Conservation (phyloP, 352 stramenopile genomes). For the Sclerospora graminicola region DNA sequence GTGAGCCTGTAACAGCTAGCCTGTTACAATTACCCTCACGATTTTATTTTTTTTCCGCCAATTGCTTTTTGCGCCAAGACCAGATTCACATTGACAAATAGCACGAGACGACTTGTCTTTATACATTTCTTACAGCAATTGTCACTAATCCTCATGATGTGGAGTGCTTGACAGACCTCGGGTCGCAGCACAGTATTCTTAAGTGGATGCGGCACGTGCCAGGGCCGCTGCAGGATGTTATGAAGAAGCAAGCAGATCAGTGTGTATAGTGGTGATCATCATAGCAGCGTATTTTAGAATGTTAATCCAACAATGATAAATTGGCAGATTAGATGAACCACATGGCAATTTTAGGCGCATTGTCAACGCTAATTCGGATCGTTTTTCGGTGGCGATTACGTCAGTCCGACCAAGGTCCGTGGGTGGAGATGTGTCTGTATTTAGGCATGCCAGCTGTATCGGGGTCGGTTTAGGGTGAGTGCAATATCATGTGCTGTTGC, state of each 20-base stretch:
- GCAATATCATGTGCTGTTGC: background rate
- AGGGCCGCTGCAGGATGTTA: constrained; percentile 60
- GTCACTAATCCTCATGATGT: no score
- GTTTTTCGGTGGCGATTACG: constrained; percentile 35
- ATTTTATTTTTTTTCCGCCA: no score
- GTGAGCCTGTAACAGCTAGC: no score
- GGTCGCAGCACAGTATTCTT: constrained; percentile 60
- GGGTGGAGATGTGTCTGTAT: no score
- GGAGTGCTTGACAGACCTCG: no score
- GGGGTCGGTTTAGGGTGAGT: constrained; percentile 51
- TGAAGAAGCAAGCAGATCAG: constrained; percentile 60
- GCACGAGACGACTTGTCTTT: no score
- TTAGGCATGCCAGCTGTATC: constrained; percentile 30
- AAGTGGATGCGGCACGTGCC: constrained; percentile 69
- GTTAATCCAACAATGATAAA: background rate
- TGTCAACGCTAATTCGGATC: no score
- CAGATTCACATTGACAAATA: no score
- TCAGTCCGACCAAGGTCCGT: constrained; percentile 72
- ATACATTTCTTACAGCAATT: no score
- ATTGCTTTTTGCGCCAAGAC: no score
- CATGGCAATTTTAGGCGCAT: no score
- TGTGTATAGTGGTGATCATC: constrained; percentile 2
- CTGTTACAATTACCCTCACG: no score
- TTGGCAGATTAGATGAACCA: constrained; percentile 31
- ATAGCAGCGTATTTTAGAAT: background rate